Evolutionary conservation across 345 rosid genomes (phyloP), one percentile per base, ranked within the genome.

Genomic region (Zanthoxylum bungeanum): DNA sequence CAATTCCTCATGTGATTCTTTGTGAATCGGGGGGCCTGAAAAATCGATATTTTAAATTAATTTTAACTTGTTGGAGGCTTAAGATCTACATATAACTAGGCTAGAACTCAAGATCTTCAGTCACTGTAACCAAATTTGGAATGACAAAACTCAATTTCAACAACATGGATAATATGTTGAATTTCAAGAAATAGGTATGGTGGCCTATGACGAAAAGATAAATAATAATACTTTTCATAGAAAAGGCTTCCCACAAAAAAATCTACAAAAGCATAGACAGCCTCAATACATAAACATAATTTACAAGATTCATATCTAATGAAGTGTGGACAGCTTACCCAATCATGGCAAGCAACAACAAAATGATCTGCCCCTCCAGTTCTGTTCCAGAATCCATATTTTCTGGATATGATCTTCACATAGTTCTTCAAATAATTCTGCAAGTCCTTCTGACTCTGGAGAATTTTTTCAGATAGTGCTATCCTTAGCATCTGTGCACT

Each of bases 311-410:
- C 11, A 51, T 37, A 75, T 55, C 4, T 14, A 16, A 51, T 60
- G 42, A 59, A 47, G 62, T 53, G 71, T 14, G 34, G 24, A 75
- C 44, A 44, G 55, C 83, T 59, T 93, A 93, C 98, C 98, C 98
- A 91, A 79, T 93, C 98, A 79, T 93, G 98, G 73, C 98, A 93
- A 79, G 89, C 94, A 36, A 85, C 97, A n/a, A 91, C 74, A 76
- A 93, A 90, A 77, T 93, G 98, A 83, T 93, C 97, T 0, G 91
- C 89, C 71, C 97, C 98, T 30, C 78, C 74, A 4, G 91, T 91
- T 82, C 93, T 83, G 84, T 88, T 93, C 98, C 96, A 93, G 77
- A 87, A 93, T 62, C 76, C 80, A 71, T 91, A 86, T 77, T 82
- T 87, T 34, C 77, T 71, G 5, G 92, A 83, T 70, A 93, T 74